Conservation (phyloP, 1,284 basidiomycete species). For the Leccinum insolens region DNA sequence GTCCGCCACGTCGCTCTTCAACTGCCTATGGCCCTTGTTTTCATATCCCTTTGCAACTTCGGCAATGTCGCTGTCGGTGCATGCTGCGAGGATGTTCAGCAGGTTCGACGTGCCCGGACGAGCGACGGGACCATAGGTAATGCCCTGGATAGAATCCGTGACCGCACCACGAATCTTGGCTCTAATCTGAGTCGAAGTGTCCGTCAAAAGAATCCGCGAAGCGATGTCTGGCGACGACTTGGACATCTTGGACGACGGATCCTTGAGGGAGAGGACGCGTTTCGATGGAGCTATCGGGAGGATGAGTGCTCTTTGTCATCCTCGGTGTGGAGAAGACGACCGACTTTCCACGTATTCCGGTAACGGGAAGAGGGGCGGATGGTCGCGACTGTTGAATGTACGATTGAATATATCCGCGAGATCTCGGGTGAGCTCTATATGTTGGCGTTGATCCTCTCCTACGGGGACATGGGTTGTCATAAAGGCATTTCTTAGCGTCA, state of each 20-base stretch:
- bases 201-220: slow-evolving; percentile 90
- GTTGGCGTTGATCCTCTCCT: slow-evolving; percentile 94
- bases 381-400: slow-evolving; percentile 42
- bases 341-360: slow-evolving; percentile 79
- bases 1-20: slow-evolving; percentile 79
- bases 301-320: background rate
- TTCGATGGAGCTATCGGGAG: slow-evolving; percentile 65
- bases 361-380: slow-evolving; percentile 64
- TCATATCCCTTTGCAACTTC: slow-evolving; percentile 55
- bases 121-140: slow-evolving; percentile 76
- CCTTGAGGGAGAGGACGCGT: slow-evolving; percentile 82
- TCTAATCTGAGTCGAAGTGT: slow-evolving; percentile 62
- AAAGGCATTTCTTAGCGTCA: background rate
- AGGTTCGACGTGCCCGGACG: slow-evolving; percentile 89
- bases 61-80: slow-evolving; percentile 52
- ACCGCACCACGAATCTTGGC: slow-evolving; percentile 82
- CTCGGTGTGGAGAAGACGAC: slow-evolving; percentile 29
- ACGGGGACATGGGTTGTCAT: slow-evolving; percentile 94
- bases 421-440: slow-evolving; percentile 87
- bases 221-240: slow-evolving; percentile 82
- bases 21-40: slow-evolving; percentile 60
- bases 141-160: slow-evolving; percentile 76
- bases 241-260: slow-evolving; percentile 92
- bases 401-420: slow-evolving; percentile 86
- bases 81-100: slow-evolving; percentile 76